Base-by-base conservation (phyloP, 768 basidiomycete genomes). In the Gloeopeniophorella convolvens region DNA sequence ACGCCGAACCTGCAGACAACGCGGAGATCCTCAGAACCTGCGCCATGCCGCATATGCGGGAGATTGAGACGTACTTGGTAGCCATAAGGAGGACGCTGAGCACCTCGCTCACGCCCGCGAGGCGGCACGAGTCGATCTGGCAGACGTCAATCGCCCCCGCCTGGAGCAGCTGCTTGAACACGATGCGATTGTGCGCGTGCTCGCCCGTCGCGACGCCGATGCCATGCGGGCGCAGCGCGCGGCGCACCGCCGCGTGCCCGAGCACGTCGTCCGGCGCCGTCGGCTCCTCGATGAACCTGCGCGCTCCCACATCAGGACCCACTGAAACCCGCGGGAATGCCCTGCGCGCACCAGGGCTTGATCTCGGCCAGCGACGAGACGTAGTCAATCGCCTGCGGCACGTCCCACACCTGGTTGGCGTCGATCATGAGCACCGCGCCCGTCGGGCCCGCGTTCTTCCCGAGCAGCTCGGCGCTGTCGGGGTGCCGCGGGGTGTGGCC, bases 321-420 rank as follows among this genome's bases (percentile, higher is more conserved):
- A 44, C 5, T 24, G 12, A 2, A 16, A 13, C 32, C 24, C 15
- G 21, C 1, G 23, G 23, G n/a, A 18, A 18, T n/a, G 5, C 1
- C 2, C n/a, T 4, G 12, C 0, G 54, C 71, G 56, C 59, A 87
- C 93, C 94, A 97, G 20, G 94, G 94, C 60, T 84, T 89, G 65
- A 92, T 80, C 44, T 79, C 76, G 59, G 79, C 75, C 31, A 97
- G 75, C 45, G 80, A 76, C 59, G 79, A 80, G 53, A 94, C 89
- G 65, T 95, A 95, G 24, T 94, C 88, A 59, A 96, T 87, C 6
- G 95, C 94, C 65, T 93, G 79, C 24, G 82, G 74, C 13, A 98
- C 95, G 59, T 95, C 93, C 89, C 89, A 94, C 5, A 94, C 86
- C 67, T 96, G 94, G 68, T 98, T 98, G 32, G 94, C 88, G 66